A percentile compares a stretch with the other conserved stretches of the same genome.
Evolutionary conservation across 2,329 filamentous ascomycete genomes (phyloP).

Genomic region (Sporothrix pallida): DNA sequence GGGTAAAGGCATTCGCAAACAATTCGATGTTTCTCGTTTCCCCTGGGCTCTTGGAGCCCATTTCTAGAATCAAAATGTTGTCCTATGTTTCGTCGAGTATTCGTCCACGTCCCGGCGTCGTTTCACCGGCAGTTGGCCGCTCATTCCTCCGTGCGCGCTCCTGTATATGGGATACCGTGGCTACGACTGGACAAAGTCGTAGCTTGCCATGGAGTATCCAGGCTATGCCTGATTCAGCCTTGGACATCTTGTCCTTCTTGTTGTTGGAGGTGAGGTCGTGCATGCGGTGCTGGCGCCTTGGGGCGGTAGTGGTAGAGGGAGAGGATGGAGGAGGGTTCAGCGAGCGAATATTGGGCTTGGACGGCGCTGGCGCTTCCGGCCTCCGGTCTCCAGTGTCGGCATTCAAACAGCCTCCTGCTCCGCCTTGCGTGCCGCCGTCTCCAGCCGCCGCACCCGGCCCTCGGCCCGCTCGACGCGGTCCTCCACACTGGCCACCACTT

Average conservation of each 20-base stretch:
- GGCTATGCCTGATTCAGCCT: neutral
- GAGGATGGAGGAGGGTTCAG: no score
- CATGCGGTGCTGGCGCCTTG: no score
- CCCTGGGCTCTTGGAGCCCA: neutral
- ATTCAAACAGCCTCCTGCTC: conserved; percentile 43
- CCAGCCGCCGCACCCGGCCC: conserved; percentile 66
- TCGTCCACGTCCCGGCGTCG: neutral
- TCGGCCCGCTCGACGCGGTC: conserved; percentile 69
- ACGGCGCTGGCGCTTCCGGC: neutral
- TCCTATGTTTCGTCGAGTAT: neutral
- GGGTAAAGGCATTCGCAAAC: neutral
- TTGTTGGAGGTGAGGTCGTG: no score
- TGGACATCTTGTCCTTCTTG: neutral
- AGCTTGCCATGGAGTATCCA: no score
- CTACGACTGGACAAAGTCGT: neutral
- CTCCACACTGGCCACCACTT: conserved; percentile 74
- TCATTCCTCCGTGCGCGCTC: neutral
- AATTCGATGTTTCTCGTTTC: neutral
- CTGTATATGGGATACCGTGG: neutral
- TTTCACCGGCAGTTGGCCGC: neutral
- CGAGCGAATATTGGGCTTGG: no score
- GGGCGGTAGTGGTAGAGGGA: no score
- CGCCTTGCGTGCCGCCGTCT: conserved; percentile 62
- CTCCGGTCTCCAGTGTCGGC: neutral
- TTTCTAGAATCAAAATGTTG: neutral